Evolutionary conservation across 2,329 filamentous ascomycete species (phyloP), one percentile per base, ranked within the genome.

Genomic region (Aulographum hederae): DNA sequence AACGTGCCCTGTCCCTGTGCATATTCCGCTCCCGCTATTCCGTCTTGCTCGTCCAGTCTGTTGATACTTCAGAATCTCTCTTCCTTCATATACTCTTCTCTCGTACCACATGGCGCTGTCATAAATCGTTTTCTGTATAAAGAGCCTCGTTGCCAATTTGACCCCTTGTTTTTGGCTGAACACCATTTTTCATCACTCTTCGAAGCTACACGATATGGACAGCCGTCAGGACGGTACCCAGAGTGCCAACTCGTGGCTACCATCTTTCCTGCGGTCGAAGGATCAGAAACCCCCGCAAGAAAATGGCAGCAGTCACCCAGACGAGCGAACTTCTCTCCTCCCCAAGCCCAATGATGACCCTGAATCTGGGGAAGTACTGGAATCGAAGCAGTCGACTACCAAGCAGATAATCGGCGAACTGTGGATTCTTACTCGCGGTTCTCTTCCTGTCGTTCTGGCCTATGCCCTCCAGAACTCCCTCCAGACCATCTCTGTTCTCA

Each of bases 401-500:
- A 49, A 52, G 20, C 19, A 6, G 16, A 43, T 67, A 11, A 40
- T 62, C 3, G 44, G 53, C 16, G 79, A 89, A 49, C 72, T 79
- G 41, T 67, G 67, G 58, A 54, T 80, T 5, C 57, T 89, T 2
- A 53, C 78, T 23, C 73, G 68, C 42, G 69, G 70, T 16, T 79
- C 79, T 0, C 50, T 81, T 1, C 80, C 81, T 0, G 77, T 91
- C 3, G 84, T 91, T 37, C 47, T 92, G 23, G 81, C 81, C 36
- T 92, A 92, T 51, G 76, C 76, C 6, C 61, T 92, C 4, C 82
- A 92, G 38, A 91, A 86, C 50, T 84, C 77, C 4, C 58, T 92
- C 0, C 82, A 92, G 47, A 91, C 82, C 0, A 49, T 78, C 2
- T 89, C 80, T 0, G 78, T 92, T 4, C 57, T 92, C 28, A 73